Percentiles rank a stretch among this genome's conserved stretches.
Evolutionary conservation across 331 rosid species (phyloP).

Genomic region (Phaseolus coccineus): DNA sequence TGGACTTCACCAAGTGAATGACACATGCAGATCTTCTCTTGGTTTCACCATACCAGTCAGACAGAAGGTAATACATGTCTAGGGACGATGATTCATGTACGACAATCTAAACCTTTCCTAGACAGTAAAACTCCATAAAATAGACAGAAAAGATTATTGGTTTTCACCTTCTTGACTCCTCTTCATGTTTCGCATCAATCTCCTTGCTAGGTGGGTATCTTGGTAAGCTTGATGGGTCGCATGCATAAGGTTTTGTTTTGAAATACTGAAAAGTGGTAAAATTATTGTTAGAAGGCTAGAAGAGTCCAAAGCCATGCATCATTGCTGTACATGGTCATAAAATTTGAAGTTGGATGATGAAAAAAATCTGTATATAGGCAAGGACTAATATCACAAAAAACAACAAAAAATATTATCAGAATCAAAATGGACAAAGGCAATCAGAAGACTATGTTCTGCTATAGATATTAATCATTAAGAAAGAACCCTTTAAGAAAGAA

Average conservation of each 20-base stretch:
- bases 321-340: constrained; percentile 32
- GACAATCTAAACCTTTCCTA: constrained; percentile 1
- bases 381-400: constrained; percentile 8
- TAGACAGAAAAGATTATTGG: constrained; percentile 42
- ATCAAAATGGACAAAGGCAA: constrained; percentile 10
- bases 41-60: constrained; percentile 15
- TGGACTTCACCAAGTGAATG: neutral
- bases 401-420: neutral
- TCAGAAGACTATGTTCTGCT: neutral
- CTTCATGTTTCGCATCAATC: constrained; percentile 88
- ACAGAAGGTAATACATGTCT: neutral
- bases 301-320: constrained; percentile 11
- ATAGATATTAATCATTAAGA: neutral
- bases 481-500: too few species aligned
- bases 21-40: constrained; percentile 30
- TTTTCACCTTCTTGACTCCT: constrained; percentile 86
- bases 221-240: constrained; percentile 96
- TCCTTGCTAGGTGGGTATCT: constrained; percentile 96
- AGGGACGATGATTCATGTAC: constrained; percentile 2
- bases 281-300: constrained; percentile 39
- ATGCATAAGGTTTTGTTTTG: constrained; percentile 87
- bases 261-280: constrained; percentile 74
- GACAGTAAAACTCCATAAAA: constrained; percentile 35
- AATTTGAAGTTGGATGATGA: constrained; percentile 23
- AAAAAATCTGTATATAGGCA: constrained; percentile 11